Evolutionary conservation across 768 basidiomycete species (phyloP), one percentile per base, ranked within the genome.

Genomic region (Lactifluus rugatus): DNA sequence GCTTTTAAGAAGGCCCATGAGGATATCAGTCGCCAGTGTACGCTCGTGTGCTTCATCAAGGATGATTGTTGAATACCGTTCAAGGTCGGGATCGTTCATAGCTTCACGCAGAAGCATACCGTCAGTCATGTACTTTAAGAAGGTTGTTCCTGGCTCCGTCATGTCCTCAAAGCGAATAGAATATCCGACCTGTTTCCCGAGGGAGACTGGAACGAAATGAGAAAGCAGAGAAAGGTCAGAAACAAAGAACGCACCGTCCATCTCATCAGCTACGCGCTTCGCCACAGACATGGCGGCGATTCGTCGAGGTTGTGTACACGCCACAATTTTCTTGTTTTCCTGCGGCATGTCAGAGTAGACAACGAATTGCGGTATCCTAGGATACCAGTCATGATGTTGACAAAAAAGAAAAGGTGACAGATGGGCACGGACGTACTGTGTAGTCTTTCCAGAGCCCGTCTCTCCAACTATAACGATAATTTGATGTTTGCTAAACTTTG

Each of bases 251-350:
- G 66, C 64, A 92, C 92, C 91, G 70, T 98, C 95, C 93, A 98
- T 93, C 72, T 98, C 95, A 68, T 98, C 95, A 5, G 94, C 93
- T 1, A 99, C 95, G 73, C 95, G 93, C 70, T 95, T 94, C 21
- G 95, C 95, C 2, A 97, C 95, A 13, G 89, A 91, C 92, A 96
- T 96, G 9, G 95, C 93, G 9, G 95, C 93, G 5, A 99, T 92
- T 75, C 95, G 81, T 66, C 95, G 79, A 1, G 95, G 95, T 68
- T 99, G 95, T 2, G 95, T 99, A 67, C 95, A 99, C 0, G 94
- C 94, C 3, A 99, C 85, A 66, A 97, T 73, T 70, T 93, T 95
- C 36, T 90, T 85, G 70, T 81, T 87, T 5, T 84, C 81, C 68
- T 96, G 93, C 0, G 93, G 93, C 31, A 96, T 72, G 71, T 98